These are phyloP conservation scores for Avena insularis DNA, from an alignment of 176 grass and related monocot genomes.

Conservation along the genomic window DNA sequence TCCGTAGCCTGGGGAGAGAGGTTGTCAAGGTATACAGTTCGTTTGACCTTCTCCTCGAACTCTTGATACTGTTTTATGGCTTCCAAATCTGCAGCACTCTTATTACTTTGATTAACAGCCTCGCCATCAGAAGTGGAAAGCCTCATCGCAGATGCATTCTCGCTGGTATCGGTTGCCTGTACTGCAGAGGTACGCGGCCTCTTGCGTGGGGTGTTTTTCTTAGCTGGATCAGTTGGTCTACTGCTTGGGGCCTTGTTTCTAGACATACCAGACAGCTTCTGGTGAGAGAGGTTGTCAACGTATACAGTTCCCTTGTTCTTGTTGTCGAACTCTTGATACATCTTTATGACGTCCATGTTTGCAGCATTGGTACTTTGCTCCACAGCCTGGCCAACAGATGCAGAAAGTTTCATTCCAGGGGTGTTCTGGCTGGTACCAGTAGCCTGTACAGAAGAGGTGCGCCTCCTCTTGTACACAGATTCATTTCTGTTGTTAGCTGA, in stretches of 20 bases:
- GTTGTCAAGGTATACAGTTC: conserved; percentile 74
- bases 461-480: background rate
- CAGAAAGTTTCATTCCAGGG: conserved; percentile 26
- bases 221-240: background rate
- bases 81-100: conserved; percentile 25
- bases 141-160: conserved; percentile 24
- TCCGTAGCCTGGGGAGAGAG: conserved; percentile 53
- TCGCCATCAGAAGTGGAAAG: conserved; percentile 14
- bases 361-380: conserved; percentile 18
- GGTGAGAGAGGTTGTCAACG: conserved; percentile 54
- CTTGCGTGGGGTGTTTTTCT: conserved; percentile 29
- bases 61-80: conserved; percentile 55
- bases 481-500: background rate
- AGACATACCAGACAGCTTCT: conserved; percentile 23
- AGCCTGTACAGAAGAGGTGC: conserved; percentile 17
- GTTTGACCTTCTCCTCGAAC: conserved; percentile 71
- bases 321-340: conserved; percentile 58
- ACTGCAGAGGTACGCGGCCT: background rate
- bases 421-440: conserved; percentile 12
- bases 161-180: background rate
- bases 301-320: conserved; percentile 68
- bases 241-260: background rate
- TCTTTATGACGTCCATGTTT: conserved; percentile 46
- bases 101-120: conserved; percentile 19
- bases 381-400: conserved; percentile 15